phyloP scores from a whole-genome alignment of 2,329 filamentous ascomycete genomes.

The Claviceps sorghi region DNA sequence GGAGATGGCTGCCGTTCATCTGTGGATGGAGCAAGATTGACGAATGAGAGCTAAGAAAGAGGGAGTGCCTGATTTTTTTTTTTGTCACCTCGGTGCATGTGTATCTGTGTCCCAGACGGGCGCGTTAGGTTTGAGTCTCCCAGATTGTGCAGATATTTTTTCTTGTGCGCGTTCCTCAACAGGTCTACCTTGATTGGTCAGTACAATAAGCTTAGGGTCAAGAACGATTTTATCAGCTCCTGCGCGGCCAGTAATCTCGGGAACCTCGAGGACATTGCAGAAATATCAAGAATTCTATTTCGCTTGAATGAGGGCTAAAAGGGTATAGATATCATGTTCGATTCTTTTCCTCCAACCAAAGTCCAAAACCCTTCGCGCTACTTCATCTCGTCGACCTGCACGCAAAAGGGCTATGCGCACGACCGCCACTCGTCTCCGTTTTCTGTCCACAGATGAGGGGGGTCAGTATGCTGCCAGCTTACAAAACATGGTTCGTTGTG shows the following conservation, averaged over 20 bases:
- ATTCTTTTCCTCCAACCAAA: neutral
- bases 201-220: neutral
- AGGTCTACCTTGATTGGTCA: neutral
- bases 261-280: neutral
- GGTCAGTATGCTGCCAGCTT: neutral
- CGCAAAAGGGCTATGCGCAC: slow-evolving; percentile 9
- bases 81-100: neutral
- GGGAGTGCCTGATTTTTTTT: neutral
- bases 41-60: neutral
- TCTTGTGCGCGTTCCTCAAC: neutral
- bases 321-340: neutral
- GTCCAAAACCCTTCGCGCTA: neutral
- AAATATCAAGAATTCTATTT: neutral
- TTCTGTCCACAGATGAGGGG: slow-evolving; percentile 7
- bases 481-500: neutral
- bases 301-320: neutral
- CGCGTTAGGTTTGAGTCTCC: too few species aligned
- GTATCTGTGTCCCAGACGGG: too few species aligned
- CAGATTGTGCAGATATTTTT: neutral
- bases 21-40: neutral
- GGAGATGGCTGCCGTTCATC: neutral
- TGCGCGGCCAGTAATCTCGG: neutral
- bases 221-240: neutral
- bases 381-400: slow-evolving; percentile 6
- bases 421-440: slow-evolving; percentile 8